These are phyloP conservation scores for Calonectria crousiana DNA, from an alignment of 2,329 filamentous ascomycete species.

Conservation along the genomic window DNA sequence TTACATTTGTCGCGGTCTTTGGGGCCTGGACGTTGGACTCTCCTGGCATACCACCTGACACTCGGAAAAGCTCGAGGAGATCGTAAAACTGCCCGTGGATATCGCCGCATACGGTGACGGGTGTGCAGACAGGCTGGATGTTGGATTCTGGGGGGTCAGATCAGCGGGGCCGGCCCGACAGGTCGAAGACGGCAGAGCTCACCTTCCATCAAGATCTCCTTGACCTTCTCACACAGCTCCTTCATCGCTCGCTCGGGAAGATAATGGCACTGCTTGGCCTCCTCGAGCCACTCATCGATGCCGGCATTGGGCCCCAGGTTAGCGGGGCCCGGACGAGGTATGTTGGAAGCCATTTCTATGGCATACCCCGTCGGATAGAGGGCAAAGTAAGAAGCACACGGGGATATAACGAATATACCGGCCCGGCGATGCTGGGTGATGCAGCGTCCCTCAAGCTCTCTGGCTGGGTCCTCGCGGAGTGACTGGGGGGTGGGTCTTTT, in stretches of 20 bases:
- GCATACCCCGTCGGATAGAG: slow-evolving; percentile 42
- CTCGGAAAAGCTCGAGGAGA: slow-evolving; percentile 94
- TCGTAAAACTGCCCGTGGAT: slow-evolving; percentile 99
- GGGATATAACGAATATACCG: slow-evolving; percentile 36
- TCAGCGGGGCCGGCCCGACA: slow-evolving; percentile 31
- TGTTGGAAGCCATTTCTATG: slow-evolving; percentile 56
- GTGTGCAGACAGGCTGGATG: slow-evolving; percentile 96
- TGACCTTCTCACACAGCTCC: slow-evolving; percentile 97
- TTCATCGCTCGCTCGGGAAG: slow-evolving; percentile 98
- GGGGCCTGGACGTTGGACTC: slow-evolving; percentile 78
- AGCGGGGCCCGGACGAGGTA: slow-evolving; percentile 92
- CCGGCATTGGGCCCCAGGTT: slow-evolving; percentile 86
- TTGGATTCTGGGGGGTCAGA: slow-evolving; percentile 80
- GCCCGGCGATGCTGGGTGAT: slow-evolving; percentile 40
- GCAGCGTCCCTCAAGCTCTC: slow-evolving; percentile 38
- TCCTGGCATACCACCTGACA: slow-evolving; percentile 96
- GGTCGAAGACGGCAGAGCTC: slow-evolving; percentile 29
- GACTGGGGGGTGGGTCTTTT: slow-evolving; percentile 45
- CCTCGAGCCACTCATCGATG: slow-evolving; percentile 95
- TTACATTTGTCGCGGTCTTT: slow-evolving; percentile 77
- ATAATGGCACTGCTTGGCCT: slow-evolving; percentile 97
- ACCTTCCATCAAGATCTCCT: slow-evolving; percentile 99
- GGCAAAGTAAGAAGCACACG: slow-evolving; percentile 29
- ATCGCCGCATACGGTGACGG: slow-evolving; percentile 96
- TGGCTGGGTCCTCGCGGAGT: slow-evolving; percentile 33